Percentiles rank a stretch among this genome's conserved stretches.
Conservation (phyloP, 768 basidiomycete species). For the Mycena belliarum region DNA sequence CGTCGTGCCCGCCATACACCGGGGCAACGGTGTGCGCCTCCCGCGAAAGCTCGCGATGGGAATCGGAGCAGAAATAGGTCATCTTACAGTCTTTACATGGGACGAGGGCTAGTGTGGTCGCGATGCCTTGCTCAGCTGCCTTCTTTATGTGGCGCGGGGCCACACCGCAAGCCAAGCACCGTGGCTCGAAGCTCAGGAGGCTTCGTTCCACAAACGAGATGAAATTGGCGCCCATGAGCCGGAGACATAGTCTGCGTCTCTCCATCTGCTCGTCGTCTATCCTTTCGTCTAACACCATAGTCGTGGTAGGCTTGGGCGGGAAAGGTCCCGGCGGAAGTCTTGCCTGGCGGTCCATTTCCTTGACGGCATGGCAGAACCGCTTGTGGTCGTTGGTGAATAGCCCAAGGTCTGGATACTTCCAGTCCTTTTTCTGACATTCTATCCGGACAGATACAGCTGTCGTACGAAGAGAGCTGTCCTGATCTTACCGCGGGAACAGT, state of each 20-base stretch:
- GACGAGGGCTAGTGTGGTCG: not conserved
- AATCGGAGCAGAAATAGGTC: conserved; percentile 2
- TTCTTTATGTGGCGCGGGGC: conserved; percentile 1
- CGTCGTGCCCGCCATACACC: not conserved
- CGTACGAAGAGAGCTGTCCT: not conserved
- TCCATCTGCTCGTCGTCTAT: not conserved
- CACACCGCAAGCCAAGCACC: conserved; percentile 4
- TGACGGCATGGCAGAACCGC: not conserved
- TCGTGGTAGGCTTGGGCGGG: not conserved
- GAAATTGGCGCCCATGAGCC: not conserved
- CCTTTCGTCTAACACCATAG: not conserved
- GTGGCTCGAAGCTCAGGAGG: conserved; percentile 1
- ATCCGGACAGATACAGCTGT: not conserved
- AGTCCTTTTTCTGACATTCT: conserved; percentile 8
- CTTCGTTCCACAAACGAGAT: not conserved
- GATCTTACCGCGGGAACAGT: not conserved
- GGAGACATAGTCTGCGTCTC: not conserved
- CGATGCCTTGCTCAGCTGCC: not conserved
- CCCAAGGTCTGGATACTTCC: conserved; percentile 3
- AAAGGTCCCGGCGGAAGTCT: not conserved
- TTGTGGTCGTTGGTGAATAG: conserved; percentile 2
- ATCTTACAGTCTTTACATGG: not conserved
- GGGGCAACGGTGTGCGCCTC: not conserved
- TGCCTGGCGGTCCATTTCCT: not conserved
- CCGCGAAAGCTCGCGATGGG: not conserved